Base-by-base conservation (phyloP, 2,329 filamentous ascomycete species). In the Rutstroemia sp. region DNA sequence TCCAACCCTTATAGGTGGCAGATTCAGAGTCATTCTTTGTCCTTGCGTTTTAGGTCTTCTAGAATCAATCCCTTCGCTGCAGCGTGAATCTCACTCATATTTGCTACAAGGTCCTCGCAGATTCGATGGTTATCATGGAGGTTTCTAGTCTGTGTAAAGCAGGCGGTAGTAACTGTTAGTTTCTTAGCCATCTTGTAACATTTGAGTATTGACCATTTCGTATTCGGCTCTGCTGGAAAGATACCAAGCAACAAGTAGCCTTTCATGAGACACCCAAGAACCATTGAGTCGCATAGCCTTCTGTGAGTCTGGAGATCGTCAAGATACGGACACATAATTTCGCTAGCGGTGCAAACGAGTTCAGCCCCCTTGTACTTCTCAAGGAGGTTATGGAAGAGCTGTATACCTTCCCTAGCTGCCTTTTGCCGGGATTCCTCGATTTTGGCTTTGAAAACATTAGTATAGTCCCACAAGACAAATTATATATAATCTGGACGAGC, bases 281-380 rank as follows among this genome's bases (percentile, higher is more conserved):
- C 27, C 51, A 53, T 53, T 6, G 44, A 45, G 44, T 53, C 51
- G 8, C 51, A 53, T 16, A 18, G 39, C 12, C 21, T 12, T 53
- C 42, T 47, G 27, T 53, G 16, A 14, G 18, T 12, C 10, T 3
- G 2, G 10, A 25, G 9, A 2, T 52, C 2, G 6, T 2, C 18
- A 12, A 7, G 19, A 21, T 38, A 23, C 12, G 8, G 18, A 10
- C 10, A 8, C 21, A 5, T 8, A 38, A 12, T 50, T 6, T 30
- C 18, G 39, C 16, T n/a, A 3, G 39, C 18, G 2, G 25, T 30
- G 9, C 39, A 44, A 34, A 19, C 0, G 10, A 23, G 1, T 5
- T 0, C 18, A n/a, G 10, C 0, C 1, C 8, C 9, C 12, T 46
- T 10, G 30, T 53, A 53, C 2, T 10, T 39, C 5, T 2, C 23